Evolutionary conservation across 2,329 filamentous ascomycete genomes (phyloP).

Genomic region (Penicillium rolfsii): DNA sequence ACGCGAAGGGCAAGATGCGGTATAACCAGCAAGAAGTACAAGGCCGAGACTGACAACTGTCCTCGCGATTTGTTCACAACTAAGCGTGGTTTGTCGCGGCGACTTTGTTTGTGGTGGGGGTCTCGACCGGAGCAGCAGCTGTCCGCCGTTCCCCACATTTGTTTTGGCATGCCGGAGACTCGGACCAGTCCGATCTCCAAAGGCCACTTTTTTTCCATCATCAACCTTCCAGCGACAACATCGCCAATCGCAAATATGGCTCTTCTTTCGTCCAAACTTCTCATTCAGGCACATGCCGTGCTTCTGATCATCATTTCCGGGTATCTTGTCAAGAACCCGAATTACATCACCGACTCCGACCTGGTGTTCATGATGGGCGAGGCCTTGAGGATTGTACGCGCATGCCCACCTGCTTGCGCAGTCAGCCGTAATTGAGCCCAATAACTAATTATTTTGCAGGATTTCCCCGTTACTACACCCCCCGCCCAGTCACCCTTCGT

Average conservation of each 20-base stretch:
- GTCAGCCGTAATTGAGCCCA: not conserved
- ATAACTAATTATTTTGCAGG: constrained; percentile 25
- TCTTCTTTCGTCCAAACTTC: constrained; percentile 75
- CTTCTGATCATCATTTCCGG: constrained; percentile 83
- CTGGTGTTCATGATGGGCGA: constrained; percentile 81
- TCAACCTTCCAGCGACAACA: not conserved
- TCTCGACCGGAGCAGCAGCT: constrained; percentile 25
- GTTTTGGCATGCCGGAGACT: constrained; percentile 11
- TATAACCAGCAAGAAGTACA: not conserved
- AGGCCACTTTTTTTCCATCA: constrained; percentile 13
- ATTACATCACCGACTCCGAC: constrained; percentile 73
- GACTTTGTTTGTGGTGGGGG: constrained; percentile 13
- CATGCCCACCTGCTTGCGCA: not conserved
- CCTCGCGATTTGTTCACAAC: not conserved
- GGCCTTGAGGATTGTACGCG: constrained; percentile 74
- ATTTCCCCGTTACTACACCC: constrained; percentile 67
- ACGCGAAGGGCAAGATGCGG: not conserved
- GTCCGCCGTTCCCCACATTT: constrained; percentile 31
- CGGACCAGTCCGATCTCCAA: constrained; percentile 17
- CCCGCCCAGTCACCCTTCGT: constrained; percentile 67
- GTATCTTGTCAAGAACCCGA: constrained; percentile 77
- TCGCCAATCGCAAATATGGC: constrained; percentile 62
- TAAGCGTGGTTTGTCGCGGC: not conserved
- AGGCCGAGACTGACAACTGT: not conserved
- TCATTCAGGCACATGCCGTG: constrained; percentile 79